Base-by-base conservation (phyloP, 1,139 yeast species). In the Geotrichum restrictum region DNA sequence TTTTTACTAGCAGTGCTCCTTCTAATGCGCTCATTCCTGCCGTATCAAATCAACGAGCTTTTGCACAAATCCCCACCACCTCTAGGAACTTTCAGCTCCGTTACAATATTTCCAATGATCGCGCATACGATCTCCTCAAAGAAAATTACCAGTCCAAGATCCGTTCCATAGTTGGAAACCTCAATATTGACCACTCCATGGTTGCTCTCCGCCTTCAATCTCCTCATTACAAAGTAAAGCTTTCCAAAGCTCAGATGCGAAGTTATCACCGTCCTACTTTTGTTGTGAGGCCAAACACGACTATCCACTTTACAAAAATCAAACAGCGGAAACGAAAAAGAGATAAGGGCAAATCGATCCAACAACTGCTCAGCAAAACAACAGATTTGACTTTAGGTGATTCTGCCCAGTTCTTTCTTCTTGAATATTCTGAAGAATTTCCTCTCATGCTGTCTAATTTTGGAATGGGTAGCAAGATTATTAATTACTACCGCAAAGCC, bases 391-490 rank as follows among this genome's bases (percentile, higher is more conserved):
- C 98, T 0, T 68, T 85, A 3, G 88, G 95, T 24, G 99, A 94
- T 65, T 79, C 88, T 1, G 88, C 89, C 0, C 81, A 82, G 16
- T 77, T 88, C 24, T 80, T 88, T 56, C 77, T 88, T 50, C 74
- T 89, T 75, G 99, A 94, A 66, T 93, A 89, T 64, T 80, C 95
- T 5, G 98, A 94, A 67, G 96, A 93, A 66, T 78, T 78, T 54
- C 99, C 99, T 0, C 71, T 83, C 55, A 85, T 88, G 3, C 69
- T 93, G 36, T 85, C 94, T 3, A 88, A 87, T 57, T 88, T 85
- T 67, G 99, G 98, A 55, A 94, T 94, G 99, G 95, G 96, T 7
- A 85, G 93, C 36, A 93, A 93, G 66, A 73, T 94, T 57, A 86
- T 94, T 61, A 94, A 94, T 64, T 94, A 94, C 65, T 94, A 94